A percentile compares a stretch with the other conserved stretches of the same genome.
Conservation (phyloP, 2,329 filamentous ascomycete species). For the Aureobasidium sp. region DNA sequence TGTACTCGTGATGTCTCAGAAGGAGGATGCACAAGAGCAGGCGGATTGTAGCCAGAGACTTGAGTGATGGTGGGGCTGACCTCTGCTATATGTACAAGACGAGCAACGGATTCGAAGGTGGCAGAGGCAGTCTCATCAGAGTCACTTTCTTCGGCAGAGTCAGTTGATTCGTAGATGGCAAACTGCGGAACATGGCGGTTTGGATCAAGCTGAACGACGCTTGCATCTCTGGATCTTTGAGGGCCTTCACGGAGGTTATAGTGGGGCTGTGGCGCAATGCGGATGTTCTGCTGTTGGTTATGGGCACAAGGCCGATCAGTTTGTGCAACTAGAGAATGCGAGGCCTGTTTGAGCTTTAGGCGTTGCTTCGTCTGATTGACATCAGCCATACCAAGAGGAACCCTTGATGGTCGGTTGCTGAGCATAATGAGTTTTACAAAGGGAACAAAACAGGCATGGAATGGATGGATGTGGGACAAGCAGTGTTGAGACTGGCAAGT, state of each 20-base stretch:
- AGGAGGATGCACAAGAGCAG: neutral
- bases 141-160: constrained; percentile 6
- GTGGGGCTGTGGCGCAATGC: constrained; percentile 12
- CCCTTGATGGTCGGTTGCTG: constrained; percentile 23
- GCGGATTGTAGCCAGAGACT: neutral
- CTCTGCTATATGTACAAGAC: constrained; percentile 5
- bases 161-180: neutral
- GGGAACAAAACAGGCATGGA: neutral
- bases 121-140: neutral
- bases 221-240: constrained; percentile 6
- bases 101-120: neutral
- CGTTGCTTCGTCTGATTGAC: constrained; percentile 23
- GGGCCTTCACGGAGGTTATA: constrained; percentile 16
- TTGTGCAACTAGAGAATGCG: neutral
- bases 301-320: constrained; percentile 16
- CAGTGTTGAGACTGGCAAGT: constrained; percentile 12
- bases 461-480: neutral
- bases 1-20: neutral
- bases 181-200: constrained; percentile 3
- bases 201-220: neutral
- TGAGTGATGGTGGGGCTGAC: constrained; percentile 9
- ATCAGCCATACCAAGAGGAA: constrained; percentile 26
- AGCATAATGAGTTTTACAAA: constrained; percentile 22
- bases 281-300: constrained; percentile 18
- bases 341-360: constrained; percentile 19